phyloP scores from a whole-genome alignment of 176 grass and related monocot genomes.

The Aegilops speltoides region DNA sequence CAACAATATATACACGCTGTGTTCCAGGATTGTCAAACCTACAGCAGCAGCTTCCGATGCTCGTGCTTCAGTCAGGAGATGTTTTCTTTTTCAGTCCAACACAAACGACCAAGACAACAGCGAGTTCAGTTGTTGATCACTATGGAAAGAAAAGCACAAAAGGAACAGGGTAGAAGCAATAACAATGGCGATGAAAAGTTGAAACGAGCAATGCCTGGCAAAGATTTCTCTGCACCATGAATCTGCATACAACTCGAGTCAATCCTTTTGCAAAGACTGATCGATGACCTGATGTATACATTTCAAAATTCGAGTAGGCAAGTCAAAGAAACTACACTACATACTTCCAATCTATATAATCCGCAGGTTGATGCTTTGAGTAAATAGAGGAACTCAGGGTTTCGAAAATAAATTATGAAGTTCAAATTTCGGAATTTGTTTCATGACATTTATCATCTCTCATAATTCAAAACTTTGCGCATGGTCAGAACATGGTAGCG shows the following conservation, averaged over 20 bases:
- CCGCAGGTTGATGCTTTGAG: not conserved
- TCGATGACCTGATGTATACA: not conserved
- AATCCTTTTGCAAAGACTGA: not conserved
- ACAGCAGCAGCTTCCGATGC: no score
- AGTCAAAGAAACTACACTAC: not conserved
- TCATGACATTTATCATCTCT: no score
- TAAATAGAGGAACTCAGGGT: not conserved
- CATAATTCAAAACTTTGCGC: not conserved
- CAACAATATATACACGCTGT: not conserved
- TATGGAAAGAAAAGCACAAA: no score
- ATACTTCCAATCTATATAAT: not conserved
- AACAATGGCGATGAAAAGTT: no score
- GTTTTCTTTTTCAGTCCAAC: no score
- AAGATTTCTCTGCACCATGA: not conserved
- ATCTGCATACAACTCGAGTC: not conserved
- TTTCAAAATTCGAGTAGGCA: not conserved
- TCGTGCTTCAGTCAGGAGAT: no score
- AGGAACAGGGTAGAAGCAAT: no score
- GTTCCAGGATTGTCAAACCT: no score
- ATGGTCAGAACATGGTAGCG: not conserved
- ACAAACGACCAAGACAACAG: no score
- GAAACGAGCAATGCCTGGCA: no score
- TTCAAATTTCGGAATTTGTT: no score
- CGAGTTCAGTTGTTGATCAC: no score
- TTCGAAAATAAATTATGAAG: not conserved